Percentiles rank a stretch among this genome's conserved stretches.
Evolutionary conservation across 2,329 filamentous ascomycete species (phyloP).

Genomic region (Chalaropsis thielavioides): DNA sequence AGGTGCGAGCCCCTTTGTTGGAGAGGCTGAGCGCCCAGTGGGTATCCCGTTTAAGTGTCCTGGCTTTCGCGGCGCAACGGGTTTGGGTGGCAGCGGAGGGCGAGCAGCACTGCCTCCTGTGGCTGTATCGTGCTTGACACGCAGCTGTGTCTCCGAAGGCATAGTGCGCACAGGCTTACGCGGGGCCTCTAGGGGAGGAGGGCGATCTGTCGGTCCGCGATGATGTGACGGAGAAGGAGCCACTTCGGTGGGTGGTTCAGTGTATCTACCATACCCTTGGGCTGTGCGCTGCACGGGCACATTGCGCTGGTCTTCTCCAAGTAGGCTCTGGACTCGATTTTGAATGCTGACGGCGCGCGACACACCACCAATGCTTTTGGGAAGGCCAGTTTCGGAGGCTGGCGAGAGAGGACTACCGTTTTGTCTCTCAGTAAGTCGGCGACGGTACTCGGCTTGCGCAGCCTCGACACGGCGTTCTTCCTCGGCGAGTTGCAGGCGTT

Average conservation of each 20-base stretch:
- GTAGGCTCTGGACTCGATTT: conserved; percentile 70
- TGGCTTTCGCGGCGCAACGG: conserved; percentile 47
- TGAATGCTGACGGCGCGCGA: conserved; percentile 74
- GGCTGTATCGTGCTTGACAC: conserved; percentile 19
- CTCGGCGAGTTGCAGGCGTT: conserved; percentile 63
- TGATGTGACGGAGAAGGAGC: neutral
- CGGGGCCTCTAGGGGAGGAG: conserved; percentile 5
- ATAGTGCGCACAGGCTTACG: conserved; percentile 13
- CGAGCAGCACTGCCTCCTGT: conserved; percentile 10
- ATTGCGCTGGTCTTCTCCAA: conserved; percentile 59
- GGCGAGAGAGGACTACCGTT: conserved; percentile 26
- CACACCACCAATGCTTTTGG: conserved; percentile 42
- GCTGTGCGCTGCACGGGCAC: conserved; percentile 53
- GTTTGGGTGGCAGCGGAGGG: conserved; percentile 25
- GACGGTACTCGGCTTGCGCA: conserved; percentile 77
- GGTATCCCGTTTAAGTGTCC: conserved; percentile 43
- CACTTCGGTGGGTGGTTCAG: conserved; percentile 34
- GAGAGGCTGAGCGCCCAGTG: conserved; percentile 28
- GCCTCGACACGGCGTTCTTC: conserved; percentile 84
- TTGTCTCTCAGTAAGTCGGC: conserved; percentile 48
- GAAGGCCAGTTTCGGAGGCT: conserved; percentile 29
- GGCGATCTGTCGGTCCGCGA: neutral
- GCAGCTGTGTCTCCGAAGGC: conserved; percentile 15
- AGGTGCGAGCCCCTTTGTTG: conserved; percentile 25
- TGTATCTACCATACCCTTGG: conserved; percentile 80